Evolutionary conservation across 345 rosid species (phyloP).

Genomic region (Isatis tinctoria): DNA sequence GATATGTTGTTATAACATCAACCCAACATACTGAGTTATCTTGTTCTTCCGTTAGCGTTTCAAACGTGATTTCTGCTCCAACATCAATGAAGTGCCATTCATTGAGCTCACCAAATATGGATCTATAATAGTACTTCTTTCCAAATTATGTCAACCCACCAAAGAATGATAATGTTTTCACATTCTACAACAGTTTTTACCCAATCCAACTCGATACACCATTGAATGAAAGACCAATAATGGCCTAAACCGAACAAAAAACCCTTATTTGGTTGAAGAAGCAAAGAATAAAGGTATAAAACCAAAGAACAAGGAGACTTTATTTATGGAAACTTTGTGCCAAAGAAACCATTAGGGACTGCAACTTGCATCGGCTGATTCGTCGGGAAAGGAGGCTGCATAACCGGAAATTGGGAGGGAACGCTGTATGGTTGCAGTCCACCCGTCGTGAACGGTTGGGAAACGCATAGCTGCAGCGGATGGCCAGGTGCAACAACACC

Average conservation of each 20-base stretch:
- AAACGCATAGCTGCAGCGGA: constrained; percentile 32
- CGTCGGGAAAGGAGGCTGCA: constrained; percentile 47
- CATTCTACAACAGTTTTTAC: background rate
- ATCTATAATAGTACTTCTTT: background rate
- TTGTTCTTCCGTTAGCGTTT: too few relatives aligned
- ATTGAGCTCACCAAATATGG: background rate
- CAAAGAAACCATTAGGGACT: constrained; percentile 39
- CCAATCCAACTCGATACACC: background rate
- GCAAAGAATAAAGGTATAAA: constrained; percentile 21
- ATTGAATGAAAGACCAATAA: background rate
- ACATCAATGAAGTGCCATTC: background rate
- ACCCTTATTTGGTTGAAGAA: background rate
- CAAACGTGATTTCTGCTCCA: too few relatives aligned
- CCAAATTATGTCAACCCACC: background rate
- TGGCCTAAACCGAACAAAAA: background rate
- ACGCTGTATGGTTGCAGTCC: constrained; percentile 43
- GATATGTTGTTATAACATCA: too few relatives aligned
- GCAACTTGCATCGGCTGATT: constrained; percentile 37
- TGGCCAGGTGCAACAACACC: constrained; percentile 20
- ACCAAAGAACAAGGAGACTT: background rate
- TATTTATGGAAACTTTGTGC: constrained; percentile 47
- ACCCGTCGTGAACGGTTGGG: constrained; percentile 39
- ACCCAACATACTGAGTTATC: too few relatives aligned
- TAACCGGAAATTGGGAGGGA: constrained; percentile 39
- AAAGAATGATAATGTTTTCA: background rate